Evolutionary conservation across 2,329 filamentous ascomycete genomes (phyloP), one percentile per base, ranked within the genome.

Genomic region (Stagonosporopsis rhizophila): DNA sequence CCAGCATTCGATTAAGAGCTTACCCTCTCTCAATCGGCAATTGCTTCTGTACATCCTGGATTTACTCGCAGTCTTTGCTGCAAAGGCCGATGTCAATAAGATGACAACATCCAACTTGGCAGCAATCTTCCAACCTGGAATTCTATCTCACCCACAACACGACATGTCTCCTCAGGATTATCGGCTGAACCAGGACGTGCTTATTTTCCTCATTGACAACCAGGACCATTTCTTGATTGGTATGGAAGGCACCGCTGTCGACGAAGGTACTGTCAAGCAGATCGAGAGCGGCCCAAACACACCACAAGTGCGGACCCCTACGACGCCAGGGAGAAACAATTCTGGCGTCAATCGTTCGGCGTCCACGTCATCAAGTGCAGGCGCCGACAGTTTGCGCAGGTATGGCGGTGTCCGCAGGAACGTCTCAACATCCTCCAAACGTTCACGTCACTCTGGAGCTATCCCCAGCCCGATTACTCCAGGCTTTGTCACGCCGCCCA

Each of bases 211-310:
- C 66, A 99, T 99, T 64, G 93, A 98, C 73, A 96, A 99, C 69
- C 95, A 99, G 75, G 95, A 99, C 71, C 91, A 96, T 76, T 99
- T 99, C 81, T 81, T 99, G 63, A 96, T 99, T 62, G 95, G 95
- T 52, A 99, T 99, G 95, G 91, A 92, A 72, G 95, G 95, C 40
- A 97, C 93, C n/a, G 93, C 87, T n/a, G 91, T 93, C n/a, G 93
- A 97, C 72, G 91, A 96, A 72, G 88, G 86, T 58, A 87, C 86
- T 7, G 82, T 87, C 45, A 84, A 85, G 68, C 85, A 87, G 58
- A 81, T 88, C 34, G 88, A 93, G 70, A 91, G 90, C 53, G 89
- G 89, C 3, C 84, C 85, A 4, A 80, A 81, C 27, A 64, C 80
- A 75, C 85, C 61, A 78, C 83, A 55, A 79, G 78, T 73, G 66